Evolutionary conservation across 208 protist genomes (phyloP).

Genomic region (Herpetomonas tarakana): DNA sequence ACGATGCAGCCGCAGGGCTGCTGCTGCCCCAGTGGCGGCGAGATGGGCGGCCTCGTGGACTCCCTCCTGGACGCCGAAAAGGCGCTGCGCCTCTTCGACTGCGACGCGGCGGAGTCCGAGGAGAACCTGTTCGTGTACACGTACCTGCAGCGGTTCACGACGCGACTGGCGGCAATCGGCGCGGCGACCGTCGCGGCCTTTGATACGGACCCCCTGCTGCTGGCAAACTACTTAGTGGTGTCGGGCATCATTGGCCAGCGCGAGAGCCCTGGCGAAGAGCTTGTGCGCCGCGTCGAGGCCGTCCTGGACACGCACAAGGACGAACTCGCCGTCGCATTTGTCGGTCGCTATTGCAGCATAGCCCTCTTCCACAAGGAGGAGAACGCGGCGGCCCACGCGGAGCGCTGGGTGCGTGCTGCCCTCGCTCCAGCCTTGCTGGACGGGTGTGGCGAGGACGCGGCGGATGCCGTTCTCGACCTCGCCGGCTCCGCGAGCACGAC

Average conservation of each 20-base stretch:
- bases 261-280: slow-evolving; percentile 15
- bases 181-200: slow-evolving; percentile 40
- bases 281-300: slow-evolving; percentile 30
- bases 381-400: slow-evolving; percentile 40
- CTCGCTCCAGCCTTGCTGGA: slow-evolving; percentile 7
- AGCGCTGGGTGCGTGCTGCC: slow-evolving; percentile 33
- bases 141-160: slow-evolving; percentile 42
- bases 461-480: slow-evolving; percentile 48
- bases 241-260: slow-evolving; percentile 54
- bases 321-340: slow-evolving; percentile 45
- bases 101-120: slow-evolving; percentile 35
- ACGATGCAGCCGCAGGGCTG: slow-evolving; percentile 4
- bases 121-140: slow-evolving; percentile 34
- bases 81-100: slow-evolving; percentile 73
- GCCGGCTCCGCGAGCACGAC: slow-evolving; percentile 50
- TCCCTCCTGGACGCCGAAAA: slow-evolving; percentile 34
- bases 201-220: slow-evolving; percentile 50
- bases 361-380: slow-evolving; percentile 39
- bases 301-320: slow-evolving; percentile 25
- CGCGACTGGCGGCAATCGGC: slow-evolving; percentile 43
- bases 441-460: slow-evolving; percentile 15
- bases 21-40: slow-evolving; percentile 11
- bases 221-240: slow-evolving; percentile 72
- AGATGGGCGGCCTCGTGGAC: slow-evolving; percentile 34
- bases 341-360: slow-evolving; percentile 59